Base-by-base conservation (phyloP, 768 basidiomycete genomes). In the Hericium coralloides region DNA sequence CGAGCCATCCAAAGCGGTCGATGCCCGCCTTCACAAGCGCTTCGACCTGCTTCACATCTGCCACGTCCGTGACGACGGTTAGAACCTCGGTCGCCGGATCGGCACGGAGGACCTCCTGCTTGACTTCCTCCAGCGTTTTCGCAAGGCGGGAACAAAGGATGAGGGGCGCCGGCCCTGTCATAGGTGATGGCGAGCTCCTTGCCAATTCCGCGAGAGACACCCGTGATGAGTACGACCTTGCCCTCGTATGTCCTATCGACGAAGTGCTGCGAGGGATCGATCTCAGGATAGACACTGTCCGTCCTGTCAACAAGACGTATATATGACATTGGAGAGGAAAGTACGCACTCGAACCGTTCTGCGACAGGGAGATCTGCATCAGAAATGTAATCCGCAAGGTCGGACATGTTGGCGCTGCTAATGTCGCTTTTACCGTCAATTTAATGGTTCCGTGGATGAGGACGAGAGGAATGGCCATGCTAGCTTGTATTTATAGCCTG, bases 1-100 rank as follows among this genome's bases (percentile, higher is more conserved):
- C 70, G n/a, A 71, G 61, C 17, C 49, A 52, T 2, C 67, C 69
- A 50, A 65, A 70, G 2, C 53, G 60, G 14, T 59, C 55, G 12
- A 68, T 38, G 9, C 64, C 67, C 10, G 50, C 57, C 1, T 58
- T 55, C 14, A 69, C 66, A 0, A 58, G 64, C 15, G 55, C 58
- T 20, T 61, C 60, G 22, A 69, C 59, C 2, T 55, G 57, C 18
- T 60, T 57, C 17, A 55, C 51, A 31, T 63, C 58, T 3, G 58
- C 50, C 15, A 68, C 66, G 55, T 71, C 68, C n/a, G 63, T 59
- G 17, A 52, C 51, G n/a, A 65, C 48, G 5, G 55, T 47, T 12
- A 62, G 51, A 15, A 66, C 59, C 12, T 50, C 49, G 0, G 60
- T 59, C 14, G 53, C 47, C n/a, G 49, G 52, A 1, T 20, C 47